These are phyloP conservation scores for Prunus davidiana DNA, from an alignment of 306 rosid genomes.

Conservation along the genomic window DNA sequence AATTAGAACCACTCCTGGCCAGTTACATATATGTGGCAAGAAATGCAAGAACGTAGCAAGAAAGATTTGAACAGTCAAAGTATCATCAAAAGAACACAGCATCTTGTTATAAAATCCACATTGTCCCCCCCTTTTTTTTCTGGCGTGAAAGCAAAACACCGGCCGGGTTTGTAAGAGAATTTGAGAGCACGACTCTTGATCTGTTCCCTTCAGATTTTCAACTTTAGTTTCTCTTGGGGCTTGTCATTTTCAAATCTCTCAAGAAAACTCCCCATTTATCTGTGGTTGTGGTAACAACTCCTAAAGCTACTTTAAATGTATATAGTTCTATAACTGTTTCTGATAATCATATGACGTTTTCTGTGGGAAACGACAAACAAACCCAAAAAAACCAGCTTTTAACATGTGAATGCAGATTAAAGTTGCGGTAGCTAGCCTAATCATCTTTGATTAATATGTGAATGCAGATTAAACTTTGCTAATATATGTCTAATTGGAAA, in stretches of 20 bases:
- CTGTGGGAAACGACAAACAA: not conserved
- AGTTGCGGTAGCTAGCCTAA: not conserved
- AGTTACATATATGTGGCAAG: not conserved
- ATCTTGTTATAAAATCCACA: not conserved
- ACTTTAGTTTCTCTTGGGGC: not conserved
- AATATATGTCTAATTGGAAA: not conserved
- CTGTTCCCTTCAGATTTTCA: not conserved
- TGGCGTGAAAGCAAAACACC: not conserved
- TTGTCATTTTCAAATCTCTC: not conserved
- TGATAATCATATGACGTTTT: slow-evolving; percentile 11
- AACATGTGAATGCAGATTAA: not conserved
- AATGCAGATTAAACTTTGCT: no score
- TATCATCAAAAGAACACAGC: no score
- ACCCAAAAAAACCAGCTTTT: not conserved
- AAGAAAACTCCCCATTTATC: not conserved
- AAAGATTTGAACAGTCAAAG: not conserved
- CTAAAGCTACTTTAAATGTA: slow-evolving; percentile 33
- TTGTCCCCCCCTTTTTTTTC: not conserved
- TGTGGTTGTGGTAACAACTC: slow-evolving; percentile 19
- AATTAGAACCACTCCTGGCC: not conserved
- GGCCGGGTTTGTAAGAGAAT: not conserved
- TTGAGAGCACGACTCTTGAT: not conserved
- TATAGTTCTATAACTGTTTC: not conserved
- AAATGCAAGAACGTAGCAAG: not conserved
- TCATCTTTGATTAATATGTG: not conserved